phyloP scores from a whole-genome alignment of 805 yeast genomes.

The Groenewaldozyma salmanticensis region DNA sequence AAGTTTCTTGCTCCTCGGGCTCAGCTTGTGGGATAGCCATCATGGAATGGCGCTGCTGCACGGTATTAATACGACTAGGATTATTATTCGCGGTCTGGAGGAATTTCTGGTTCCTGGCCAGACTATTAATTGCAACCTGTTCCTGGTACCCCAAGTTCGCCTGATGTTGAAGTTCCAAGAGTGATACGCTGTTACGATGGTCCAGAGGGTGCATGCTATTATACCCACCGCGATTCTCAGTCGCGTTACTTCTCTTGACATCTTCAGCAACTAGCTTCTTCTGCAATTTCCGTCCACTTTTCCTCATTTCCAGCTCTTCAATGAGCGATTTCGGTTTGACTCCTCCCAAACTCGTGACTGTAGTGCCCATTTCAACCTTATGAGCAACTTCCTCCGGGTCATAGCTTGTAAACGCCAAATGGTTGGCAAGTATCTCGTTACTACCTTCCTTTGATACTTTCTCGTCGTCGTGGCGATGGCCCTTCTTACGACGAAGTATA shows the following conservation, averaged over 20 bases:
- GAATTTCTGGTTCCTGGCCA: conserved; percentile 3
- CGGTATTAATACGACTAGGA: not conserved
- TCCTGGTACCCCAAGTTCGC: conserved; percentile 23
- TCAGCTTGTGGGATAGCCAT: not conserved
- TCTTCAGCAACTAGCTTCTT: conserved; percentile 19
- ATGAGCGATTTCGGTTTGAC: conserved; percentile 25
- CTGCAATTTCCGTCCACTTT: conserved; percentile 24
- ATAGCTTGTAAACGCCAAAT: conserved; percentile 23
- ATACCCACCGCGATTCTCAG: not conserved
- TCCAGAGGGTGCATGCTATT: conserved; percentile 22
- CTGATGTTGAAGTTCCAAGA: conserved; percentile 23
- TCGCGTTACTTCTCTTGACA: conserved; percentile 5
- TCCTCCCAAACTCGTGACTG: not conserved
- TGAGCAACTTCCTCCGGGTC: conserved; percentile 15
- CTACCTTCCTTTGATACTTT: conserved; percentile 1
- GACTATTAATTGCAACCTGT: conserved; percentile 9
- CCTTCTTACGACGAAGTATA: conserved; percentile 4
- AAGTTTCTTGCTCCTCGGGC: conserved; percentile 19
- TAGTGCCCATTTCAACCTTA: conserved; percentile 1
- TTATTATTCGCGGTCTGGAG: not conserved
- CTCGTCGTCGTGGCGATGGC: conserved; percentile 2
- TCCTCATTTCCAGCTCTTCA: conserved; percentile 30
- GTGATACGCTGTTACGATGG: conserved; percentile 18
- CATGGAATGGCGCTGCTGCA: not conserved
- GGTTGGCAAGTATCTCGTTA: conserved; percentile 5